phyloP scores from a whole-genome alignment of 768 basidiomycete species.

The Boletus rubropictus region DNA sequence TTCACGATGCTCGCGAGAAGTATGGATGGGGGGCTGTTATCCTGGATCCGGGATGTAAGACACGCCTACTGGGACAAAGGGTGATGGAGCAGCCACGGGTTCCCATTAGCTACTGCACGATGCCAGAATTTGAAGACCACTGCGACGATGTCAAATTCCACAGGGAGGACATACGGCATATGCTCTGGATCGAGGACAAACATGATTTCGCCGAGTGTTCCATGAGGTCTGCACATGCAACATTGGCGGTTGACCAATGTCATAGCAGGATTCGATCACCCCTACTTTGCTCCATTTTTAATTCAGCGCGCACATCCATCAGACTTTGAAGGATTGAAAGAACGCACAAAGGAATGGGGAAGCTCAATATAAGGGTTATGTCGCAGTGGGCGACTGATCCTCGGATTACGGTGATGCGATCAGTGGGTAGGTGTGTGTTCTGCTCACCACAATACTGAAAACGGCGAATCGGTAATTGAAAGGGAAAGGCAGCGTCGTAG shows the following conservation, averaged over 20 bases:
- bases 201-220: background rate
- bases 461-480: conserved; percentile 3
- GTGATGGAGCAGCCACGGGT: conserved; percentile 1
- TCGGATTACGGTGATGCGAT: conserved; percentile 4
- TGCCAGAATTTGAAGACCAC: background rate
- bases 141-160: background rate
- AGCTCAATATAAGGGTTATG: background rate
- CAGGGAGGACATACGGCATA: background rate
- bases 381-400: conserved; percentile 11
- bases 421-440: background rate
- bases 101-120: background rate
- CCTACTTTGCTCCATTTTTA: background rate
- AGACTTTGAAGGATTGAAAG: background rate
- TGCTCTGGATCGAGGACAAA: conserved; percentile 1
- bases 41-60: conserved; percentile 14
- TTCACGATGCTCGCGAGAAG: conserved; percentile 2
- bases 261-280: background rate
- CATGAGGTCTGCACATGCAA: conserved; percentile 12
- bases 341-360: background rate
- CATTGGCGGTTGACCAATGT: conserved; percentile 1
- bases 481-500: background rate
- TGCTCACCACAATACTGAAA: background rate
- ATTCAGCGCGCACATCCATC: background rate
- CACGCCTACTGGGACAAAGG: background rate
- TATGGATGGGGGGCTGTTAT: conserved; percentile 6